Conservation (phyloP, 805 yeast genomes). For the Barnettozyma siamensis region DNA sequence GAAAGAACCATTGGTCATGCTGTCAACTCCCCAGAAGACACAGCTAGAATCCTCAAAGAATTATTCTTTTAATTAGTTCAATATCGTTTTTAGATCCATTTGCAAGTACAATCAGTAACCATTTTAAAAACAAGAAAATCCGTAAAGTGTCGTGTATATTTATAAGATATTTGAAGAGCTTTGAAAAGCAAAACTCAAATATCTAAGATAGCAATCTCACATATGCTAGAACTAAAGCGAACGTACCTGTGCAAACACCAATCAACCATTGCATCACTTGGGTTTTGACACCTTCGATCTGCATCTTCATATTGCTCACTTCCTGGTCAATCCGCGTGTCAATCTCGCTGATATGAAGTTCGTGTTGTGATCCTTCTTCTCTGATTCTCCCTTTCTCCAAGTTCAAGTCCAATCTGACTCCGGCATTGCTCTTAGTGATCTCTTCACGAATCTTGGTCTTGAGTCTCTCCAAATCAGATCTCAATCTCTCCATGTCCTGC, state of each 20-base stretch:
- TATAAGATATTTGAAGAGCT: background rate
- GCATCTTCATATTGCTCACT: slow-evolving; percentile 89
- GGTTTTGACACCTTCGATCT: slow-evolving; percentile 90
- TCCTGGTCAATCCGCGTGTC: slow-evolving; percentile 95
- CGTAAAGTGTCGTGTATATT: background rate
- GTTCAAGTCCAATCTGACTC: slow-evolving; percentile 84
- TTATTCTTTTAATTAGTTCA: slow-evolving; percentile 38
- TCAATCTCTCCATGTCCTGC: slow-evolving; percentile 81
- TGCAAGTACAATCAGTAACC: too few species aligned
- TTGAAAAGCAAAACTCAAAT: too few species aligned
- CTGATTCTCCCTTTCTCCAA: slow-evolving; percentile 93
- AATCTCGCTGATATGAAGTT: slow-evolving; percentile 88
- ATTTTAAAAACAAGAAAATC: too few species aligned
- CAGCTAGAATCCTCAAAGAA: slow-evolving; percentile 80
- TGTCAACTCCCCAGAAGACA: slow-evolving; percentile 84
- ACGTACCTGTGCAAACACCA: slow-evolving; percentile 97
- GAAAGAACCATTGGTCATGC: slow-evolving; percentile 94
- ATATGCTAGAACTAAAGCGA: slow-evolving; percentile 89
- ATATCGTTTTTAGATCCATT: too few species aligned
- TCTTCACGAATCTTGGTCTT: slow-evolving; percentile 85
- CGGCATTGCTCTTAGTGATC: slow-evolving; percentile 82
- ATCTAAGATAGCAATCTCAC: slow-evolving; percentile 70
- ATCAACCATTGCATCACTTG: slow-evolving; percentile 98
- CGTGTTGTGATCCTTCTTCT: slow-evolving; percentile 90
- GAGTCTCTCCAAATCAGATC: slow-evolving; percentile 80